These are phyloP conservation scores for Colletotrichum ledebouriae DNA, from an alignment of 2,329 filamentous ascomycete species.

Conservation along the genomic window DNA sequence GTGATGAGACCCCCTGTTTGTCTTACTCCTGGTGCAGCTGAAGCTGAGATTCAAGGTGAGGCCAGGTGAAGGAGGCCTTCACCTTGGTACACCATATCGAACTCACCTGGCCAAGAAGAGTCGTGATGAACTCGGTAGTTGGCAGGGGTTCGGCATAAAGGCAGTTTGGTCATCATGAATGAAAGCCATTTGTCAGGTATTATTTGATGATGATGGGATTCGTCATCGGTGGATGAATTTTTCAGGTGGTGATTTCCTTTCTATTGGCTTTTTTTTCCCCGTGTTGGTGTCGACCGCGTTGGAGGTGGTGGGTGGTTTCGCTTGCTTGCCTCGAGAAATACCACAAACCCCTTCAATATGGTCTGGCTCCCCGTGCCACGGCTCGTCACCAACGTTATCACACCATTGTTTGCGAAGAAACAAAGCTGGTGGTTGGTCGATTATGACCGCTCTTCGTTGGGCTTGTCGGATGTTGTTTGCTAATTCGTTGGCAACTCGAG, in stretches of 20 bases:
- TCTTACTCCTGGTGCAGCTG: neutral
- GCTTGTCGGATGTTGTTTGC: neutral
- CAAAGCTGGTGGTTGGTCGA: too few relatives aligned
- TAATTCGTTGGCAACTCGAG: conserved; percentile 5
- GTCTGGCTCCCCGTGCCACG: too few relatives aligned
- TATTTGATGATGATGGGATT: neutral
- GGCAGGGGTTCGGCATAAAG: neutral
- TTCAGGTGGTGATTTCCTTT: neutral
- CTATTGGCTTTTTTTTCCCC: neutral
- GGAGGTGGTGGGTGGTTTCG: conserved; percentile 6
- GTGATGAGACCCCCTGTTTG: neutral
- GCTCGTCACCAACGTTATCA: too few relatives aligned
- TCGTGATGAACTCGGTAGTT: neutral
- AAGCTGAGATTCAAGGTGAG: conserved; percentile 7
- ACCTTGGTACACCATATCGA: conserved; percentile 14
- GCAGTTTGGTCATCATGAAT: neutral
- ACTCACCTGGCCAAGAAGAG: neutral
- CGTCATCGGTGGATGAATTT: conserved; percentile 17
- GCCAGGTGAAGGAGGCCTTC: conserved; percentile 10
- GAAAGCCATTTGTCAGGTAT: conserved; percentile 2
- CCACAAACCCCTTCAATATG: conserved; percentile 6
- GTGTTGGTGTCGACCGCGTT: neutral
- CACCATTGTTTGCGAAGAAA: too few relatives aligned
- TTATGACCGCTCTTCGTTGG: too few relatives aligned
- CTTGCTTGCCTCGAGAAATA: too few relatives aligned